Conservation (phyloP, 2,329 filamentous ascomycete species). For the Septoria petroselini region DNA sequence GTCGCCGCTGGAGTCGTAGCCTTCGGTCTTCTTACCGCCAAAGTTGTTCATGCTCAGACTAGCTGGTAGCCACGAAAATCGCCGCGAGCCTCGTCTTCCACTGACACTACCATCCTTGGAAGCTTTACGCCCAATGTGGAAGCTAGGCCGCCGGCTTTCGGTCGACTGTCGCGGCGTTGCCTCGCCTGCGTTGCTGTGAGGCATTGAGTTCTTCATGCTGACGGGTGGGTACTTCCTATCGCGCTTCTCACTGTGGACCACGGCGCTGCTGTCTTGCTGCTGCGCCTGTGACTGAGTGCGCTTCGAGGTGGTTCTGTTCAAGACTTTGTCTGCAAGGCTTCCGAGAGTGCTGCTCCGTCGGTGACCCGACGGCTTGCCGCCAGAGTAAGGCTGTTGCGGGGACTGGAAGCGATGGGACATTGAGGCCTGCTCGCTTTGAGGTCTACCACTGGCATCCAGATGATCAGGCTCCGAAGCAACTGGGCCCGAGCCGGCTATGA, state of each 20-base stretch:
- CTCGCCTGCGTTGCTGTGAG: conserved; percentile 51
- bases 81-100: conserved; percentile 42
- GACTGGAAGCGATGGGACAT: conserved; percentile 49
- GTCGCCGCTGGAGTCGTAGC: conserved; percentile 36
- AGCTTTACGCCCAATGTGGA: conserved; percentile 50
- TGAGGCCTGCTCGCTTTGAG: conserved; percentile 53
- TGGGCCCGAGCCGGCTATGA: conserved; percentile 60
- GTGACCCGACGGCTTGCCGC: conserved; percentile 64
- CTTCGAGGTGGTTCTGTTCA: conserved; percentile 61
- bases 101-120: conserved; percentile 36
- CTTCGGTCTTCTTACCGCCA: conserved; percentile 38
- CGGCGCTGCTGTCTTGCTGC: conserved; percentile 41
- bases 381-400: conserved; percentile 54
- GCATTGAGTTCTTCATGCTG: conserved; percentile 76
- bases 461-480: conserved; percentile 55
- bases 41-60: conserved; percentile 49
- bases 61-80: conserved; percentile 52
- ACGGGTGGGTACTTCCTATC: conserved; percentile 79
- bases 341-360: conserved; percentile 60
- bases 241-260: conserved; percentile 56
- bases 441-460: conserved; percentile 51
- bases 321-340: conserved; percentile 72
- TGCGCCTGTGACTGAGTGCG: conserved; percentile 35
- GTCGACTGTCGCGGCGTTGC: conserved; percentile 52
- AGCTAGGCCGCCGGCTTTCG: conserved; percentile 50